Conservation (phyloP, 441 rosid species). For the Sinapis alba region DNA sequence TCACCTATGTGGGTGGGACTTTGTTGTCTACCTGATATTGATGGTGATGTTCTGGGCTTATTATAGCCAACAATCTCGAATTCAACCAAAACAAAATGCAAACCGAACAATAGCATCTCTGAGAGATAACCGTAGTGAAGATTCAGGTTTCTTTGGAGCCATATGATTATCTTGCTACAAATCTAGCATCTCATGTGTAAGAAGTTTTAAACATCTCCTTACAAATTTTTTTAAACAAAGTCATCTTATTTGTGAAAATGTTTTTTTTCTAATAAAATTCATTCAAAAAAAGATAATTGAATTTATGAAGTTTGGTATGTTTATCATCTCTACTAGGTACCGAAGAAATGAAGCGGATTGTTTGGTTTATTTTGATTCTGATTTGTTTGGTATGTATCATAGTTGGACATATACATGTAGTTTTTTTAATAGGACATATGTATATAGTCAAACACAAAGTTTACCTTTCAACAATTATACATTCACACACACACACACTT, state of each 20-base stretch:
- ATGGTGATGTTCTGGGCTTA: slow-evolving; percentile 28
- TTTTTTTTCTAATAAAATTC: not conserved
- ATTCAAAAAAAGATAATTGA: too few relatives aligned
- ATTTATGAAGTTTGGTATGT: not conserved
- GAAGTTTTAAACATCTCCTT: not conserved
- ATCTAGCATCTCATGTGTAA: not conserved
- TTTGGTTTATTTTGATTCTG: not conserved
- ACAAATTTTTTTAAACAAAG: too few relatives aligned
- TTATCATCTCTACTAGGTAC: not conserved
- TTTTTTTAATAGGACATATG: too few relatives aligned
- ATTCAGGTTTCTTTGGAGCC: not conserved
- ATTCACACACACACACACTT: too few relatives aligned
- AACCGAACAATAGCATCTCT: not conserved
- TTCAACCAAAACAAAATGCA: not conserved
- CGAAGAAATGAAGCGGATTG: too few relatives aligned
- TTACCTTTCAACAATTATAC: too few relatives aligned
- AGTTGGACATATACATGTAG: not conserved
- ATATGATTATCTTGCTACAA: not conserved
- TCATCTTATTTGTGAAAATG: not conserved
- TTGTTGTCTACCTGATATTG: slow-evolving; percentile 13
- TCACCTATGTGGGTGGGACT: slow-evolving; percentile 29
- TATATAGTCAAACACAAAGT: too few relatives aligned
- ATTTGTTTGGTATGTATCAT: not conserved
- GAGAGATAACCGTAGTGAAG: not conserved
- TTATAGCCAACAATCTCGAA: not conserved